These are phyloP conservation scores for Candida morakotiae DNA, from an alignment of 805 yeast species.

Conservation along the genomic window DNA sequence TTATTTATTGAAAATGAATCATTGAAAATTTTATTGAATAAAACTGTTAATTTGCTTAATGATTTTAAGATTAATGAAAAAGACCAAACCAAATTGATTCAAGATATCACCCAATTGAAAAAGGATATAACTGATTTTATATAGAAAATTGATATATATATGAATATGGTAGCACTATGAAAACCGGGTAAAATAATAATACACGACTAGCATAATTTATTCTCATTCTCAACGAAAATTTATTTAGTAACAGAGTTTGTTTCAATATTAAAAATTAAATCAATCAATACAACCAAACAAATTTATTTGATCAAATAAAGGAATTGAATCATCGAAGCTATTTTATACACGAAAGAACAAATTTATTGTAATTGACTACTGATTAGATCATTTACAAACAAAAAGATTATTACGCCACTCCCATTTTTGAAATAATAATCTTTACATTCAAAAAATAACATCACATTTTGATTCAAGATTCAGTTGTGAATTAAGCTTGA, in stretches of 20 bases:
- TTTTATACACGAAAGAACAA: too few species aligned
- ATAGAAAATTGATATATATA: too few species aligned
- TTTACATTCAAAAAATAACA: too few species aligned
- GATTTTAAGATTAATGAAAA: too few species aligned
- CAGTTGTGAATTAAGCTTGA: conserved; percentile 4
- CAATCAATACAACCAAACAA: too few species aligned
- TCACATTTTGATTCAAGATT: not conserved
- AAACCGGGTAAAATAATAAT: conserved; percentile 1
- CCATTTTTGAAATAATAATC: not conserved
- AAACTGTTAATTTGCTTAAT: conserved; percentile 12
- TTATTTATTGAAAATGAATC: conserved; percentile 22
- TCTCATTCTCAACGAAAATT: not conserved
- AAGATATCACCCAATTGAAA: not conserved
- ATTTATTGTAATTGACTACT: conserved; percentile 27
- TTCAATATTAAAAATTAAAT: too few species aligned
- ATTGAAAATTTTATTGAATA: conserved; percentile 21
- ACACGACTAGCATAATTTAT: conserved; percentile 1
- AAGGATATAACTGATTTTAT: not conserved
- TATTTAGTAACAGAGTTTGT: too few species aligned
- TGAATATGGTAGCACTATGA: too few species aligned
- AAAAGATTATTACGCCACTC: not conserved
- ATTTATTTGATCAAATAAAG: too few species aligned
- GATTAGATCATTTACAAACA: conserved; percentile 28
- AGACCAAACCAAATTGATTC: not conserved
- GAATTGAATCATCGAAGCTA: too few species aligned